Evolutionary conservation across 2,329 filamentous ascomycete species (phyloP).

Genomic region (Trichoderma endophyticum): DNA sequence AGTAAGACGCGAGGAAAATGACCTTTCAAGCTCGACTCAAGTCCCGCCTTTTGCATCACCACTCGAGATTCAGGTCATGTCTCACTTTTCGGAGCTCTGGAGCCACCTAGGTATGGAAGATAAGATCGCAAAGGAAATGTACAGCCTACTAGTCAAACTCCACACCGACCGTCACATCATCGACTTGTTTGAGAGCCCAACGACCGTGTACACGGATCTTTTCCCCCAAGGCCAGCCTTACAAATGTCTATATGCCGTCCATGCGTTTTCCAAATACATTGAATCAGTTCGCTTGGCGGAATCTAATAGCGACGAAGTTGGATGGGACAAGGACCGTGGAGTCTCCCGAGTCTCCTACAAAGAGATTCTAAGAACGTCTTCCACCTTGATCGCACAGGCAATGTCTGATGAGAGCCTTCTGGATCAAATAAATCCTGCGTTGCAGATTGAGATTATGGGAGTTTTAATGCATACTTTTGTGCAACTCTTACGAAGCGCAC

Average conservation of each 20-base stretch:
- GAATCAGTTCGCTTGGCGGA: constrained; percentile 37
- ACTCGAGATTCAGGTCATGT: constrained; percentile 75
- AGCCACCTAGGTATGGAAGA: constrained; percentile 73
- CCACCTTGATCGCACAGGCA: constrained; percentile 57
- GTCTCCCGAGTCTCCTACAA: constrained; percentile 13
- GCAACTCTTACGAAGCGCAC: constrained; percentile 28
- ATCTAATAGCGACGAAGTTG: not conserved
- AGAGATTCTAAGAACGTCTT: constrained; percentile 36
- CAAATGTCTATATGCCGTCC: constrained; percentile 69
- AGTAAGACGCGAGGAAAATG: constrained; percentile 57
- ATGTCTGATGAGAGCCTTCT: constrained; percentile 57
- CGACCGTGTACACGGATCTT: constrained; percentile 55
- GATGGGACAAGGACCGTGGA: not conserved
- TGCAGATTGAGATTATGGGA: constrained; percentile 30
- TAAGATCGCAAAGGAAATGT: constrained; percentile 66
- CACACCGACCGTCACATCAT: constrained; percentile 64
- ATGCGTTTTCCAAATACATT: constrained; percentile 63
- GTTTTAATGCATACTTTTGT: constrained; percentile 30
- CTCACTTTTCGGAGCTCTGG: constrained; percentile 82
- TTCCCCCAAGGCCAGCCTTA: constrained; percentile 69
- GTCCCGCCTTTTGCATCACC: constrained; percentile 52
- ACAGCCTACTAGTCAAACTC: constrained; percentile 66
- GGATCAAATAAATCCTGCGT: constrained; percentile 29
- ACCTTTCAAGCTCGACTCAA: constrained; percentile 40
- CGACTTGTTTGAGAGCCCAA: constrained; percentile 53